Conservation (phyloP, 805 yeast genomes). For the Wickerhamomyces ciferrii region DNA sequence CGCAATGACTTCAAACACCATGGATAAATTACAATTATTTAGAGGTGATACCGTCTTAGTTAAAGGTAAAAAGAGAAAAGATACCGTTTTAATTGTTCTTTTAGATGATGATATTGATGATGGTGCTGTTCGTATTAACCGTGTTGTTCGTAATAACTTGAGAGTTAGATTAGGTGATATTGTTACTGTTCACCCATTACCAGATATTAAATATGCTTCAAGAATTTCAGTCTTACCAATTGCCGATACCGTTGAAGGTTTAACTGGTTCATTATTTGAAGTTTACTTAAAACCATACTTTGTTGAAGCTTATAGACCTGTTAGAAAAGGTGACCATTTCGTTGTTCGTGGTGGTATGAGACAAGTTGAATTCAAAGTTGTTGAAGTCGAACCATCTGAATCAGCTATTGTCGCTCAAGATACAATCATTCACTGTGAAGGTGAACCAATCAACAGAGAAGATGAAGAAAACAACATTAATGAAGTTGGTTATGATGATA, state of each 20-base stretch:
- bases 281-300: slow-evolving; percentile 96
- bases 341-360: slow-evolving; percentile 99
- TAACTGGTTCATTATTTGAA: slow-evolving; percentile 94
- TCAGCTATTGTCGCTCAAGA: slow-evolving; percentile 98
- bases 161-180: slow-evolving; percentile 93
- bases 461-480: slow-evolving; percentile 95
- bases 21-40: slow-evolving; percentile 92
- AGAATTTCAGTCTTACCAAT: slow-evolving; percentile 94
- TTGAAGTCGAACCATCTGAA: slow-evolving; percentile 96
- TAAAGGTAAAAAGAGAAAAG: slow-evolving; percentile 97
- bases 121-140: slow-evolving; percentile 89
- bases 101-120: slow-evolving; percentile 97
- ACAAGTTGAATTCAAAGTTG: slow-evolving; percentile 97
- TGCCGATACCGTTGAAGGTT: slow-evolving; percentile 97
- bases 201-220: slow-evolving; percentile 95
- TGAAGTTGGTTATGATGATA: slow-evolving; percentile 98
- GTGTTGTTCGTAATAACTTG: slow-evolving; percentile 93
- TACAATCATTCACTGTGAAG: slow-evolving; percentile 96
- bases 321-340: slow-evolving; percentile 94
- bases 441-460: slow-evolving; percentile 97
- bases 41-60: slow-evolving; percentile 97
- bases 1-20: slow-evolving; percentile 89
- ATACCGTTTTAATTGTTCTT: slow-evolving; percentile 91
- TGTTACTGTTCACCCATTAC: slow-evolving; percentile 88
- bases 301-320: slow-evolving; percentile 98